These are phyloP conservation scores for Coniochaeta pulveracea DNA, from an alignment of 2,329 filamentous ascomycete species.

Conservation along the genomic window DNA sequence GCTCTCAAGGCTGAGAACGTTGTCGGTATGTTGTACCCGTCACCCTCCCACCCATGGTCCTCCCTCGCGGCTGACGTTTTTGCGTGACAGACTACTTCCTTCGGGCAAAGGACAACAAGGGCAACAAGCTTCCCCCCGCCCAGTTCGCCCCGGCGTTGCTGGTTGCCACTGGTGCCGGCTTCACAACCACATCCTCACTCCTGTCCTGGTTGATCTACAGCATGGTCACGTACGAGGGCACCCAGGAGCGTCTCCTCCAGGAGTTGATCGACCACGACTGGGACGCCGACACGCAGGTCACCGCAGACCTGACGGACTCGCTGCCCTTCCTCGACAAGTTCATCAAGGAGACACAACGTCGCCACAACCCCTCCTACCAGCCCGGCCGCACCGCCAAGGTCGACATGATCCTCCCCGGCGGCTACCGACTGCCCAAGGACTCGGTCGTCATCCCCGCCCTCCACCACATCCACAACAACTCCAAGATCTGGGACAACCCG, in stretches of 20 bases:
- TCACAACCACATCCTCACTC: slow-evolving; percentile 47
- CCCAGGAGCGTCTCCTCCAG: slow-evolving; percentile 45
- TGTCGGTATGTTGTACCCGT: slow-evolving; percentile 11
- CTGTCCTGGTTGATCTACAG: slow-evolving; percentile 47
- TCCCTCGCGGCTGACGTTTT: neutral
- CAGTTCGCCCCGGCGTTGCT: slow-evolving; percentile 28
- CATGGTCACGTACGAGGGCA: slow-evolving; percentile 38
- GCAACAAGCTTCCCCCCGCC: slow-evolving; percentile 37
- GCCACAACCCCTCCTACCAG: slow-evolving; percentile 50
- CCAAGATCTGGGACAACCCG: slow-evolving; percentile 45
- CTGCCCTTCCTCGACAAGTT: slow-evolving; percentile 44
- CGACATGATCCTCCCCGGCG: slow-evolving; percentile 47
- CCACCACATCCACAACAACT: slow-evolving; percentile 42
- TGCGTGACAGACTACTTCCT: slow-evolving; percentile 35
- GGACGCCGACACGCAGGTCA: slow-evolving; percentile 28
- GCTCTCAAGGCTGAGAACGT: slow-evolving; percentile 34
- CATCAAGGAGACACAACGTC: slow-evolving; percentile 49
- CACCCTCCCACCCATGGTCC: neutral
- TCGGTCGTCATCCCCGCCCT: slow-evolving; percentile 40
- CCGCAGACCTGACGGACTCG: slow-evolving; percentile 32
- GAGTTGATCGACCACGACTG: slow-evolving; percentile 29
- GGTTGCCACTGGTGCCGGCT: slow-evolving; percentile 45
- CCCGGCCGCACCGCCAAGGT: slow-evolving; percentile 43
- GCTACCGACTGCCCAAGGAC: slow-evolving; percentile 41
- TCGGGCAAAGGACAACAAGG: slow-evolving; percentile 40